These are phyloP conservation scores for Teunomyces aglyptinius DNA, from an alignment of 805 yeast genomes.

Conservation along the genomic window DNA sequence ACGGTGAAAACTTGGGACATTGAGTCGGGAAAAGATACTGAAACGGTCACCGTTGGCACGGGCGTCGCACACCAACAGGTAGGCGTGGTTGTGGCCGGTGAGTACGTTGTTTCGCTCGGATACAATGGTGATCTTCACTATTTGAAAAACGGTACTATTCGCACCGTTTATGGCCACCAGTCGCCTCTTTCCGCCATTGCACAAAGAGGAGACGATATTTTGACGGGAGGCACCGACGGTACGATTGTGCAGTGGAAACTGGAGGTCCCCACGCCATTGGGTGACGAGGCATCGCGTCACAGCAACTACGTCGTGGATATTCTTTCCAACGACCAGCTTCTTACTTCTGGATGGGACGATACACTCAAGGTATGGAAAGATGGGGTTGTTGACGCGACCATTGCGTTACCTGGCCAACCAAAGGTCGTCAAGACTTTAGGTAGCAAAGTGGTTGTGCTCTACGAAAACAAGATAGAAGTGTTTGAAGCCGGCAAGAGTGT, in stretches of 20 bases:
- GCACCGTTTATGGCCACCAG: constrained; percentile 70
- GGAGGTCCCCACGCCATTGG: constrained; percentile 34
- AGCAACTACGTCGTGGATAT: constrained; percentile 64
- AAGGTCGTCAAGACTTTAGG: constrained; percentile 29
- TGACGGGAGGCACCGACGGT: constrained; percentile 85
- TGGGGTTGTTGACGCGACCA: constrained; percentile 10
- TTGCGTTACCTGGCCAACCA: constrained; percentile 32
- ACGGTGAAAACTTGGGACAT: constrained; percentile 65
- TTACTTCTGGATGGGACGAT: constrained; percentile 91
- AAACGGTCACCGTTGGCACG: constrained; percentile 48
- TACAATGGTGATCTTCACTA: constrained; percentile 69
- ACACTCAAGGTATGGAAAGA: constrained; percentile 46
- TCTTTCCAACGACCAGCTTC: constrained; percentile 13
- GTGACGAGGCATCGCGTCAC: constrained; percentile 46
- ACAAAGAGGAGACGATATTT: constrained; percentile 26
- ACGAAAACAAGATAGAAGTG: constrained; percentile 28
- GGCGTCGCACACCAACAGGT: constrained; percentile 67
- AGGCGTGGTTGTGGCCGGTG: constrained; percentile 69
- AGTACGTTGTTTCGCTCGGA: constrained; percentile 62
- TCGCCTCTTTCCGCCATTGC: constrained; percentile 67
- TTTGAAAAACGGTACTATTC: constrained; percentile 41
- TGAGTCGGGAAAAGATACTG: constrained; percentile 32
- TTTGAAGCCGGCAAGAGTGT: constrained; percentile 14
- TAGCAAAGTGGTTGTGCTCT: constrained; percentile 28
- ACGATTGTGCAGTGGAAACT: constrained; percentile 58